Evolutionary conservation across 2,329 filamentous ascomycete genomes (phyloP).

Genomic region (Fusarium sp.): DNA sequence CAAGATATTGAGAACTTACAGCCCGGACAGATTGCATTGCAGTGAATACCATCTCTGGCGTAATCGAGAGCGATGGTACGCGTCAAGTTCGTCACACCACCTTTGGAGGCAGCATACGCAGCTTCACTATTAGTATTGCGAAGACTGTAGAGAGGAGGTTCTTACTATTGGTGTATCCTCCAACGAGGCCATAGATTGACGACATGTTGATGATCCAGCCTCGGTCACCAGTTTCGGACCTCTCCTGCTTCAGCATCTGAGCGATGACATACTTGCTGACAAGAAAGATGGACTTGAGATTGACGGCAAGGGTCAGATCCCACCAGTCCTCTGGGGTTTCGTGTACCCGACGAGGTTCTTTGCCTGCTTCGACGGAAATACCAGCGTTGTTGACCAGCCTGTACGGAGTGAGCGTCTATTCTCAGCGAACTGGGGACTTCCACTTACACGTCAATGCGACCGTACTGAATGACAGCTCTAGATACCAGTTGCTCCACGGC

Average conservation of each 20-base stretch:
- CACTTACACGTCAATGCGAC: slow-evolving; percentile 34
- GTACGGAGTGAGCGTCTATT: rapidly evolving
- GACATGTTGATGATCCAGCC: slow-evolving; percentile 61
- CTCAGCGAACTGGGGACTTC: too few species aligned
- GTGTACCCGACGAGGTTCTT: slow-evolving; percentile 54
- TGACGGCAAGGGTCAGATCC: slow-evolving; percentile 52
- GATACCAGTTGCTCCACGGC: slow-evolving; percentile 50
- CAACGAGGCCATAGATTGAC: slow-evolving; percentile 53
- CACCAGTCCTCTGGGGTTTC: slow-evolving; percentile 54
- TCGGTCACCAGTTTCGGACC: slow-evolving; percentile 48
- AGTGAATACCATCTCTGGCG: slow-evolving; percentile 56
- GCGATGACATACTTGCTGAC: slow-evolving; percentile 54
- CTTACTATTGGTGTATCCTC: slow-evolving; percentile 33
- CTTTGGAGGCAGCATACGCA: slow-evolving; percentile 58
- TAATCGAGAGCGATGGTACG: slow-evolving; percentile 59
- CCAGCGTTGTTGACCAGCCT: slow-evolving; percentile 56
- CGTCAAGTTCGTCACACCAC: slow-evolving; percentile 59
- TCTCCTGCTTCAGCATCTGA: slow-evolving; percentile 60
- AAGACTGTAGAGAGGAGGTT: rapidly evolving
- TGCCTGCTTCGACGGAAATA: slow-evolving; percentile 44
- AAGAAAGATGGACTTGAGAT: slow-evolving; percentile 50
- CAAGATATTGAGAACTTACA: slow-evolving; percentile 32
- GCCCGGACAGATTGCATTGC: slow-evolving; percentile 63
- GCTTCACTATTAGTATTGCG: neutral
- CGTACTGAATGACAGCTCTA: slow-evolving; percentile 26